A percentile compares a stretch with the other conserved stretches of the same genome.
Conservation (phyloP, 176 grass and related monocot genomes). For the Zoysia pacifica region DNA sequence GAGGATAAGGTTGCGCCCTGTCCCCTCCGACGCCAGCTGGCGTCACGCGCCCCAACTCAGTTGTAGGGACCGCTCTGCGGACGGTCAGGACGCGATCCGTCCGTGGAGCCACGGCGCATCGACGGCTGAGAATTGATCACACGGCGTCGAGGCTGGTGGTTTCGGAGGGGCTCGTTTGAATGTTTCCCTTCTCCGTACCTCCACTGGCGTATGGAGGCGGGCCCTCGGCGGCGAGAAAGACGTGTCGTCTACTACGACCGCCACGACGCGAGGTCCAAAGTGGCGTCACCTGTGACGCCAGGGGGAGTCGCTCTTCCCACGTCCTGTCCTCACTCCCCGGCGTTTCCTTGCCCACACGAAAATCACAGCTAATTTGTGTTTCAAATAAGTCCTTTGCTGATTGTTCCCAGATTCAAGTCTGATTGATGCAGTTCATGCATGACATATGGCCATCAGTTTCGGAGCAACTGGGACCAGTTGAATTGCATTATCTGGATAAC, state of each 20-base stretch:
- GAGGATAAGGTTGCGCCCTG: slow-evolving; percentile 61
- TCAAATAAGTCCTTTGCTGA: neutral
- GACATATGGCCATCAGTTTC: neutral
- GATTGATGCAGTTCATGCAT: neutral
- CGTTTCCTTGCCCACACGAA: neutral
- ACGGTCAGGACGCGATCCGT: slow-evolving; percentile 32
- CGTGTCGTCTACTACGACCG: neutral
- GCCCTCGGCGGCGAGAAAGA: slow-evolving; percentile 18
- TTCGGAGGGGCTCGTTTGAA: slow-evolving; percentile 18
- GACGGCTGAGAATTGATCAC: neutral
- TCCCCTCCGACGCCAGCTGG: slow-evolving; percentile 66
- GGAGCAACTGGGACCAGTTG: neutral
- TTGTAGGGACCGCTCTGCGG: neutral
- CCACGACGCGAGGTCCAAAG: neutral
- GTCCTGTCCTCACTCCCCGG: neutral
- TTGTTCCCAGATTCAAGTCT: neutral
- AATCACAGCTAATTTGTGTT: neutral
- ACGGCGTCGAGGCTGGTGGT: neutral
- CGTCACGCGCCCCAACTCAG: slow-evolving; percentile 65
- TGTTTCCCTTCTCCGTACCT: neutral
- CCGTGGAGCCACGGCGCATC: neutral
- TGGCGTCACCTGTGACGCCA: slow-evolving; percentile 45
- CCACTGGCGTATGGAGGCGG: neutral
- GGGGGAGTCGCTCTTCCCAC: neutral
- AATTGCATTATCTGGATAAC: neutral